These are phyloP conservation scores for Hypericum perforatum DNA, from an alignment of 345 rosid species.

Conservation along the genomic window DNA sequence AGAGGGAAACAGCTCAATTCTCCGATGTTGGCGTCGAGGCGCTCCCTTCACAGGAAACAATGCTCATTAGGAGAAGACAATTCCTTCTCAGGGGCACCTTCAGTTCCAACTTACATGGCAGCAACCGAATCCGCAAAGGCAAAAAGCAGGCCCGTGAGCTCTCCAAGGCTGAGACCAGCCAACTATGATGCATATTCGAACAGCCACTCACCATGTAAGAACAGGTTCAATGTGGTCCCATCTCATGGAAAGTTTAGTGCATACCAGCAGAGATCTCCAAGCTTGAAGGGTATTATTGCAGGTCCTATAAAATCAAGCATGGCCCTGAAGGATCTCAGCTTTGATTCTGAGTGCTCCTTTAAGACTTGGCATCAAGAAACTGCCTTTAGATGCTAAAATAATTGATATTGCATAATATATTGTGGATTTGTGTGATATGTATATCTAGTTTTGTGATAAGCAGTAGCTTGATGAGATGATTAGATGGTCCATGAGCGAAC, in stretches of 20 bases:
- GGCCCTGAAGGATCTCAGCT: constrained; percentile 40
- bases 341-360: constrained; percentile 43
- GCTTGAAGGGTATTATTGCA: constrained; percentile 47
- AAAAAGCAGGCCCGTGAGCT: constrained; percentile 61
- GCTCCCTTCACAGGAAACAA: constrained; percentile 46
- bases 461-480: too few relatives aligned
- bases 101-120: constrained; percentile 77
- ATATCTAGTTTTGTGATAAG: too few relatives aligned
- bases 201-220: constrained; percentile 69
- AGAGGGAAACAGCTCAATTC: constrained; percentile 29
- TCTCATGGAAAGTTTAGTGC: constrained; percentile 31
- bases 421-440: too few relatives aligned
- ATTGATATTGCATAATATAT: too few relatives aligned
- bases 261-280: constrained; percentile 70
- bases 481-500: too few relatives aligned
- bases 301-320: constrained; percentile 44
- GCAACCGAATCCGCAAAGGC: constrained; percentile 87
- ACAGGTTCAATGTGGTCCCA: constrained; percentile 36
- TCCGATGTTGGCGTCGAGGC: constrained; percentile 28
- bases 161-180: constrained; percentile 62
- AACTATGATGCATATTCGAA: constrained; percentile 65
- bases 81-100: constrained; percentile 26
- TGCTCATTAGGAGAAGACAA: constrained; percentile 59
- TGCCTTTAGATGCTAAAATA: background rate
- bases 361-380: constrained; percentile 13